Conservation (phyloP, 768 basidiomycete genomes). For the Astraeus odoratus region DNA sequence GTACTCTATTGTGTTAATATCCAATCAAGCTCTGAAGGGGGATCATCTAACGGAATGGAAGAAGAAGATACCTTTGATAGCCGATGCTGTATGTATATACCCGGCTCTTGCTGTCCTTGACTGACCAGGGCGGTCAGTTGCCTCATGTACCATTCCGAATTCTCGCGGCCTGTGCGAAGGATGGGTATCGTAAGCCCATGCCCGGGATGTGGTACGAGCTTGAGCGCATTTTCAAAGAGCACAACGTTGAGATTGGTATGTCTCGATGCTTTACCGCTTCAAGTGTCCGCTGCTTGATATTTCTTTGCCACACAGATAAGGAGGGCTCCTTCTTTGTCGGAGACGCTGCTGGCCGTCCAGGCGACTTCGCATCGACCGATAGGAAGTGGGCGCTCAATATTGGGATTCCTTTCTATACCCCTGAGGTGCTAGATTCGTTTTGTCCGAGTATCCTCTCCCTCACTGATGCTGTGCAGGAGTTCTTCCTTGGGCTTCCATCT, state of each 20-base stretch:
- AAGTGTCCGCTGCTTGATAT: neutral
- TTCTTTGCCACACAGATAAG: conserved; percentile 45
- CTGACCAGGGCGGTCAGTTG: conserved; percentile 37
- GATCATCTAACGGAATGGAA: conserved; percentile 58
- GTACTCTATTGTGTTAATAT: conserved; percentile 67
- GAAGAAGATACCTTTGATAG: conserved; percentile 65
- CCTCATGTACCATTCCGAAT: conserved; percentile 67
- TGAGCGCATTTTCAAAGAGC: conserved; percentile 50
- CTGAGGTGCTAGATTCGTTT: conserved; percentile 50
- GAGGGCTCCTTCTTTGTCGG: conserved; percentile 71
- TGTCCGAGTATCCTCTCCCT: neutral
- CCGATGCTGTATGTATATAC: conserved; percentile 42
- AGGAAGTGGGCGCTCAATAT: conserved; percentile 80
- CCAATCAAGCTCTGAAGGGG: conserved; percentile 66
- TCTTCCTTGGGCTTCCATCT: conserved; percentile 53
- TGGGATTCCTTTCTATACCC: conserved; percentile 69
- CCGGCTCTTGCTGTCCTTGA: neutral
- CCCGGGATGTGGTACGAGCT: conserved; percentile 81
- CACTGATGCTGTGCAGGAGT: conserved; percentile 50
- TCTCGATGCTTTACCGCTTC: neutral
- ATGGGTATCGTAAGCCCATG: conserved; percentile 81
- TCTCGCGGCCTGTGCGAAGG: conserved; percentile 69
- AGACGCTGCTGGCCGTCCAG: conserved; percentile 78
- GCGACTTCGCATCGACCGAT: conserved; percentile 78
- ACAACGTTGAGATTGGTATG: conserved; percentile 61